Base-by-base conservation (phyloP, 78 protist species). In the Creolimax fragrantissima region DNA sequence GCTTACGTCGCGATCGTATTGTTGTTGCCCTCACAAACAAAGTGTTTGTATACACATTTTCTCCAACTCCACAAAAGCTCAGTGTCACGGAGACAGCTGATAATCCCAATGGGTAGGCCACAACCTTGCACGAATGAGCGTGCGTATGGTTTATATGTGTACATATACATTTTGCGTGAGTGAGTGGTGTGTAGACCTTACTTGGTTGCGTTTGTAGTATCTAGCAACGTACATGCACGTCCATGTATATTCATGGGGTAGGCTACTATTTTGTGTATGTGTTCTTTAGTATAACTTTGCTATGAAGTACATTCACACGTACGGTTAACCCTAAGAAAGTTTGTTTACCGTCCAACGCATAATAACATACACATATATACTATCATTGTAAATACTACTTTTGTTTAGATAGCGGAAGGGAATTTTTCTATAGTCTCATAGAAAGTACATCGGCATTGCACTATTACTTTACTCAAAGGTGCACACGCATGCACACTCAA, bases 1-100 rank as follows among this genome's bases (percentile, higher is more conserved):
- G 95, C 89, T 92, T 98, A 36, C 93, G 98, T 2, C 91, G 99
- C 7, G 99, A 97, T 47, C 93, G 98, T 74, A 95, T 98, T 42
- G 99, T 97, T 41, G 98, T 97, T 39, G 99, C 95, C 17, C 93
- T 96, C 11, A 97, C 95, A 39, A 91, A 92, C 81, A 92, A 93
- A 43, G 93, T 97, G 32, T 94, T 92, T 92, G 96, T 98, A 44
- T 97, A 96, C 96, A 95, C 95, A 85, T 97, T 98, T 85, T 93
- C 96, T 45, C 94, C 95, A 43, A 95, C 95, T 84, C 95, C 97
- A 37, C 93, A 94, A 89, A 86, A 94, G 42, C 92, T 97, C 37
- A 92, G 95, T 44, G 92, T 95, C 44, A 81, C 95, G 88, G 98
- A 97, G 42, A 98, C 99, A 4, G 42, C 94, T n/a, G 85, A 90